Evolutionary conservation across 2,329 filamentous ascomycete species (phyloP).

Genomic region (Fusarium musae): DNA sequence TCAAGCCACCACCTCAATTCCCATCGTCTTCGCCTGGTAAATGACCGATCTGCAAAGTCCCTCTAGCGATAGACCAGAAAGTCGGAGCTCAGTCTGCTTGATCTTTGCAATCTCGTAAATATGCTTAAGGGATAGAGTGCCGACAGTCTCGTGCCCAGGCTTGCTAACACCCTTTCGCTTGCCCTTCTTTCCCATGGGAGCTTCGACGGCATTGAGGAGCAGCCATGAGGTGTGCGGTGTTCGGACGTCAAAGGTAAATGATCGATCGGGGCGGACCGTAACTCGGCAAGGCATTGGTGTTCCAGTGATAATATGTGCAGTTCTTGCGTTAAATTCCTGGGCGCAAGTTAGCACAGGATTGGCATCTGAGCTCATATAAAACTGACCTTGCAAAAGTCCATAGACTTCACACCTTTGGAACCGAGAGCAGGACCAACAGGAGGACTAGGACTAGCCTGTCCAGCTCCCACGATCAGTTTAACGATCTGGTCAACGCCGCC

Average conservation of each 20-base stretch:
- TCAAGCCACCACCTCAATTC: constrained; percentile 75
- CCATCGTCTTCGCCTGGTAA: constrained; percentile 79
- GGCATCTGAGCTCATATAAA: neutral
- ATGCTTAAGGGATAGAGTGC: constrained; percentile 91
- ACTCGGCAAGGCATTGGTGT: constrained; percentile 92
- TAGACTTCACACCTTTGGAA: constrained; percentile 97
- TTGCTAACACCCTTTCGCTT: constrained; percentile 81
- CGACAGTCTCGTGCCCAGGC: constrained; percentile 81
- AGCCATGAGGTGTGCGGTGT: constrained; percentile 95
- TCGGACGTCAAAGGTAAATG: constrained; percentile 91
- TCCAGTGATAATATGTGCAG: constrained; percentile 82
- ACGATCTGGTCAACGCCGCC: constrained; percentile 77
- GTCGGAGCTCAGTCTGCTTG: constrained; percentile 81
- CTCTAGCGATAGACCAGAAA: constrained; percentile 77
- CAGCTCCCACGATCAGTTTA: constrained; percentile 97
- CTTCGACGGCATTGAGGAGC: constrained; percentile 83
- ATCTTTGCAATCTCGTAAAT: constrained; percentile 98
- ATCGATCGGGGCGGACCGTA: constrained; percentile 90
- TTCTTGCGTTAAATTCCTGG: constrained; percentile 97
- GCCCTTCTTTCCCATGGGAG: constrained; percentile 75
- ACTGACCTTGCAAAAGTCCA: constrained; percentile 97
- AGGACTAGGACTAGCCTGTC: constrained; percentile 92
- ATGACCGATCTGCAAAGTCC: constrained; percentile 80
- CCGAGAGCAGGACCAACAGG: constrained; percentile 96
- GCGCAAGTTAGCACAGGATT: constrained; percentile 27